Conservation (phyloP, 129 eudicot species). For the Saposhnikovia divaricata region DNA sequence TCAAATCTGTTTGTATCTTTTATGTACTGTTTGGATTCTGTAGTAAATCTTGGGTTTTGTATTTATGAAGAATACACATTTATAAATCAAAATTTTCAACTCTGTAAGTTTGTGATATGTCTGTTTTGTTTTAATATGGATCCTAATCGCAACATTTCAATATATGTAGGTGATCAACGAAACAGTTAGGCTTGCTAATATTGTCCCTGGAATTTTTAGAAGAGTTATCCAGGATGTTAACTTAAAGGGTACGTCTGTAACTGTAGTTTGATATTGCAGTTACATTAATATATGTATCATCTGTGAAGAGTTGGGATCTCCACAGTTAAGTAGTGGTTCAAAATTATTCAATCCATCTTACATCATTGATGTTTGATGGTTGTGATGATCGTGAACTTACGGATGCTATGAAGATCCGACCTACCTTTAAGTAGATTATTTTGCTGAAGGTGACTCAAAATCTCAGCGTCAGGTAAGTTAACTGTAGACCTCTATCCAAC, state of each 20-base stretch:
- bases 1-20: no score
- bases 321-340: neutral
- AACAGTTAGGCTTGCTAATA: slow-evolving; percentile 7
- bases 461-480: no score
- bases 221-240: slow-evolving; percentile 10
- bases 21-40: neutral
- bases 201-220: slow-evolving; percentile 8
- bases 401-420: no score
- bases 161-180: slow-evolving; percentile 2
- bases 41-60: neutral
- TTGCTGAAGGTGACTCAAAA: no score
- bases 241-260: neutral
- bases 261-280: neutral
- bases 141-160: neutral
- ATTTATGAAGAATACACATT: neutral
- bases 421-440: no score
- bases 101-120: neutral
- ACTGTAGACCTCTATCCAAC: no score
- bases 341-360: neutral
- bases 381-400: no score
- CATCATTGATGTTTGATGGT: neutral
- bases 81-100: neutral
- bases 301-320: neutral
- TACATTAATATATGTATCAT: no score
- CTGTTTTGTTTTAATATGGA: neutral